These are phyloP conservation scores for Epichloe bromicola DNA, from an alignment of 2,329 filamentous ascomycete genomes.

Conservation along the genomic window DNA sequence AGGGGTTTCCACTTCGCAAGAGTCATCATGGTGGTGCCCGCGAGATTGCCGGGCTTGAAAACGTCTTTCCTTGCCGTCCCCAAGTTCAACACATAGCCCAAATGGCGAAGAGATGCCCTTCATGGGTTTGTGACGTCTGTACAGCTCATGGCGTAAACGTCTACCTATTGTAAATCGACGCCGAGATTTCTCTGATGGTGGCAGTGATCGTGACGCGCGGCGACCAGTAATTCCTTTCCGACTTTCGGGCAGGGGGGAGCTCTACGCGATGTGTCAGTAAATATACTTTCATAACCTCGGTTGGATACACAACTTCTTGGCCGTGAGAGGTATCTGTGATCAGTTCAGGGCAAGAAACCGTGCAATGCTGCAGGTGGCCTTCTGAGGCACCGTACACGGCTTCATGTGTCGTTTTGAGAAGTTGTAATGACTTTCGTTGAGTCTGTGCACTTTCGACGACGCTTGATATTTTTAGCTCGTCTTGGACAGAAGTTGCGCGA, in stretches of 20 bases:
- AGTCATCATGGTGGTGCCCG: constrained; percentile 11
- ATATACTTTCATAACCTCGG: not conserved
- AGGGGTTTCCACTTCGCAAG: constrained; percentile 11
- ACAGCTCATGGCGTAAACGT: not conserved
- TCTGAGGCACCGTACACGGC: not conserved
- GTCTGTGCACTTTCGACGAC: not conserved
- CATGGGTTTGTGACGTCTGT: constrained; percentile 5
- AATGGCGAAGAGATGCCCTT: not conserved
- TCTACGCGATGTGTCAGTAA: not conserved
- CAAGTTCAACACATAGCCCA: constrained; percentile 6
- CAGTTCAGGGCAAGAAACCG: constrained; percentile 6
- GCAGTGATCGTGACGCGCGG: constrained; percentile 3
- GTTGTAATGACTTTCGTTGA: not conserved
- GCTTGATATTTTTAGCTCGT: not conserved
- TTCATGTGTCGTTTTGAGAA: not conserved
- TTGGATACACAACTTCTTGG: not conserved
- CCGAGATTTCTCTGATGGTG: not conserved
- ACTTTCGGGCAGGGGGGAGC: not conserved
- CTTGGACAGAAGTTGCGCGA: not conserved
- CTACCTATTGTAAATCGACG: not conserved
- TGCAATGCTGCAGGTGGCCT: not conserved
- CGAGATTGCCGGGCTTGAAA: constrained; percentile 18
- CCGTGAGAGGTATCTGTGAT: not conserved
- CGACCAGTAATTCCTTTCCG: not conserved
- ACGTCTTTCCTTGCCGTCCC: constrained; percentile 17